These are phyloP conservation scores for Annona cherimola DNA, from an alignment of 164 flowering plant genomes.

Conservation along the genomic window DNA sequence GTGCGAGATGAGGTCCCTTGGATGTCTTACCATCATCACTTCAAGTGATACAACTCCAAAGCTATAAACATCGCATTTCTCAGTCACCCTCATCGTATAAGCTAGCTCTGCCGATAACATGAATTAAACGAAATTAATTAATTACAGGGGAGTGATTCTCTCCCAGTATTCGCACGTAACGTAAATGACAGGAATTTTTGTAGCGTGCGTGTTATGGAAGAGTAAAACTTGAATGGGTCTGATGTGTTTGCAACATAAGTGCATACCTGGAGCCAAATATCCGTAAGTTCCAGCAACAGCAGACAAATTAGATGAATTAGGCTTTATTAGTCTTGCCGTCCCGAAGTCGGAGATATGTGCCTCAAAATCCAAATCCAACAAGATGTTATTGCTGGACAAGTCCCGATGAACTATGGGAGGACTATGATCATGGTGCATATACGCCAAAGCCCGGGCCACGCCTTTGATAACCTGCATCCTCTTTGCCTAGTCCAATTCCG, in stretches of 20 bases:
- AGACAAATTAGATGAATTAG: neutral
- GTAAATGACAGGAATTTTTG: too few relatives aligned
- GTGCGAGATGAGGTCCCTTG: conserved; percentile 43
- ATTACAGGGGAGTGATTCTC: too few relatives aligned
- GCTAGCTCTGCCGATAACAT: conserved; percentile 45
- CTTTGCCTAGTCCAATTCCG: neutral
- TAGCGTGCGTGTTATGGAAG: too few relatives aligned
- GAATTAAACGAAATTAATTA: too few relatives aligned
- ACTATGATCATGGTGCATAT: neutral
- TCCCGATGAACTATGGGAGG: neutral
- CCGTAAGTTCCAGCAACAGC: neutral
- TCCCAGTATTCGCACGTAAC: too few relatives aligned
- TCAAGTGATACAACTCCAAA: conserved; percentile 65
- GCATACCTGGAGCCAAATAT: neutral
- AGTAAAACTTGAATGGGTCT: too few relatives aligned
- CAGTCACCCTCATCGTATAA: conserved; percentile 41
- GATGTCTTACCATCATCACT: conserved; percentile 59
- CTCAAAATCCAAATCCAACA: neutral
- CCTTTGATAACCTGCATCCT: neutral
- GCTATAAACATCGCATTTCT: conserved; percentile 65
- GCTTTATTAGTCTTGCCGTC: neutral
- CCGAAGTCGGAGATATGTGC: neutral
- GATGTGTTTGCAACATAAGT: too few relatives aligned
- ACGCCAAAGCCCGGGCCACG: neutral
- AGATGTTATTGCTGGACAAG: neutral